Percentiles rank a stretch among this genome's conserved stretches.
Evolutionary conservation across 371 early-diverging fungal genomes (phyloP).

Genomic region (Mucor indicus): DNA sequence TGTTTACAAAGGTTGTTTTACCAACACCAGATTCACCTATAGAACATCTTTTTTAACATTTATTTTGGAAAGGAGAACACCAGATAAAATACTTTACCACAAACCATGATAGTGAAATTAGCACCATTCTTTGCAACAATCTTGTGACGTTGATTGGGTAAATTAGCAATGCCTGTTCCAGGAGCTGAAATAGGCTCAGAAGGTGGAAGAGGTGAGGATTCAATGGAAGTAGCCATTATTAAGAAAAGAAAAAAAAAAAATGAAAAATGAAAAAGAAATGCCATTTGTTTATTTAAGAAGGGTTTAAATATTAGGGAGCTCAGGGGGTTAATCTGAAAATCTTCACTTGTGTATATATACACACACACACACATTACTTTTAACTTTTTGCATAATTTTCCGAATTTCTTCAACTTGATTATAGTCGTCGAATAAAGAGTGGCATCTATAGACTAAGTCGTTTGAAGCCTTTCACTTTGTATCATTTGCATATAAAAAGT

Average conservation of each 20-base stretch:
- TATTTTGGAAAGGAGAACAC: no score
- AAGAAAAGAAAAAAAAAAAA: constrained; percentile 5
- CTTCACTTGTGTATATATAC: constrained; percentile 1
- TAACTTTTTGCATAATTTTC: no score
- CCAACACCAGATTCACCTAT: constrained; percentile 69
- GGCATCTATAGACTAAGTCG: no score
- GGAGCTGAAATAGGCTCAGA: constrained; percentile 53
- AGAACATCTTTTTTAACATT: neutral
- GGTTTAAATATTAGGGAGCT: constrained; percentile 1
- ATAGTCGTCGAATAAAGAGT: no score
- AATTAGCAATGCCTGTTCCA: constrained; percentile 96
- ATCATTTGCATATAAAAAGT: no score
- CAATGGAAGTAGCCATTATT: neutral
- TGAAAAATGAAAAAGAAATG: no score
- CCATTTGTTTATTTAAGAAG: neutral
- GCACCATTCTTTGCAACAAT: constrained; percentile 93
- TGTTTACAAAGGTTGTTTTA: constrained; percentile 90
- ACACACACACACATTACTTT: no score
- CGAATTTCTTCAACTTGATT: no score
- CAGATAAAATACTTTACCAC: constrained; percentile 71
- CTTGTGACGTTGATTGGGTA: constrained; percentile 97
- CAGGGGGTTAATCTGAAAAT: no score
- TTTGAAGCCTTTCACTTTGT: no score
- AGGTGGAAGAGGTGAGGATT: constrained; percentile 23
- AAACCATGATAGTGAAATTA: constrained; percentile 95